Evolutionary conservation across 2,329 filamentous ascomycete species (phyloP).

Genomic region (Ophiognomonia clavigignenti-juglandacearum): DNA sequence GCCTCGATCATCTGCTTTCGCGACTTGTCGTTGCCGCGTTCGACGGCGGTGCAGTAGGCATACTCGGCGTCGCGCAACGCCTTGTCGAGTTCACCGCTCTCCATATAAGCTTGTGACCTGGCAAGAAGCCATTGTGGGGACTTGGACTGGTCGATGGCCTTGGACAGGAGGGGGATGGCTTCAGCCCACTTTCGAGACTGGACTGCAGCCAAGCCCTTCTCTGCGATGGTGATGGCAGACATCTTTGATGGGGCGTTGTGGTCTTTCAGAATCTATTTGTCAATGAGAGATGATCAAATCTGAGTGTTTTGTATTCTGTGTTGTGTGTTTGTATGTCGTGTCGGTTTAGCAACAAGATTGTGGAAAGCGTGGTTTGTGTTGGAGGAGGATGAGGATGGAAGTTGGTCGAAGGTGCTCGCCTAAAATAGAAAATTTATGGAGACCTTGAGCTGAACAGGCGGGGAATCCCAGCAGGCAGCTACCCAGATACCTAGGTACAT

Average conservation of each 20-base stretch:
- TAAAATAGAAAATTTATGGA: too few relatives aligned
- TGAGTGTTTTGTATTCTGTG: too few relatives aligned
- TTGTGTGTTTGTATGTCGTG: too few relatives aligned
- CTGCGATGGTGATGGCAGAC: slow-evolving; percentile 46
- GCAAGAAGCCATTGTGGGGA: slow-evolving; percentile 78
- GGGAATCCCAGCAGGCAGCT: too few relatives aligned
- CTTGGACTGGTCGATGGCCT: slow-evolving; percentile 59
- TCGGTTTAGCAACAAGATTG: too few relatives aligned
- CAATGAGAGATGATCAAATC: too few relatives aligned
- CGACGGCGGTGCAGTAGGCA: slow-evolving; percentile 55
- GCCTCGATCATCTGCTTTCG: slow-evolving; percentile 74
- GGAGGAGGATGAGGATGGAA: too few relatives aligned
- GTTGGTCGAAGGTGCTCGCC: too few relatives aligned
- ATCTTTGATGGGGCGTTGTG: slow-evolving; percentile 38
- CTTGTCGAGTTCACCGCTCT: slow-evolving; percentile 53
- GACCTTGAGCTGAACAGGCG: too few relatives aligned
- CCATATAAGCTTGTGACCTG: slow-evolving; percentile 73
- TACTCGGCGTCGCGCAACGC: slow-evolving; percentile 68
- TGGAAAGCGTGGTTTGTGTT: too few relatives aligned
- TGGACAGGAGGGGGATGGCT: slow-evolving; percentile 64
- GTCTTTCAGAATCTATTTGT: too few relatives aligned
- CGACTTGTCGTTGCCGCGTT: slow-evolving; percentile 54
- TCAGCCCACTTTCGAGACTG: slow-evolving; percentile 57
- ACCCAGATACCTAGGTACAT: too few relatives aligned
- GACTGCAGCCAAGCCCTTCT: slow-evolving; percentile 62